Base-by-base conservation (phyloP, 805 yeast genomes). In the Candida multigemmis region DNA sequence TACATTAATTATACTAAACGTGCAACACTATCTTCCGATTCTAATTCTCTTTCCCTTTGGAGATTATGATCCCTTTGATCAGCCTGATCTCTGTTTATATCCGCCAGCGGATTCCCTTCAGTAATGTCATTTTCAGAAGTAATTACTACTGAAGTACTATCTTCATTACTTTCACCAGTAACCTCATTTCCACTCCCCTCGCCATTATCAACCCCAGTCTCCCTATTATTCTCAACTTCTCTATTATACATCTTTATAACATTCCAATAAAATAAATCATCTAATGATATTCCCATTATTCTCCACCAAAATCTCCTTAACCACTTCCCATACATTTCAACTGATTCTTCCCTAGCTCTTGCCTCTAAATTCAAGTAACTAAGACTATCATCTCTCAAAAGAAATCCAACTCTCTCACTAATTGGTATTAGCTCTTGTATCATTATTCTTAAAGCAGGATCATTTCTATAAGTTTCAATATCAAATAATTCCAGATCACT, bases 261-360 rank as follows among this genome's bases (percentile, higher is more conserved):
- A 10, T 68, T 71, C 56, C 73, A 67, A 44, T 71, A 57, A 40
- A 60, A 64, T 28, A 77, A 38, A 34, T 76, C 74, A 6, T 45
- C 37, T 25, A 42, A 55, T 3, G 63, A 40, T 19, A 77, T 58
- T 1, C 81, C 79, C 77, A 77, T 70, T 4, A 70, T 14, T 21
- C 44, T 46, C 79, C 81, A 76, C 44, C 70, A 70, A 0, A 66
- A 10, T 34, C 38, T 40, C 46, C 53, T 48, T 38, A 56, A 35
- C 25, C 45, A 6, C 18, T 35, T 31, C 11, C 53, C 43, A 44
- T 47, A 58, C 33, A 45, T 68, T 18, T 34, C 28, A 10, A 50
- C 38, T 4, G 74, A 60, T 4, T 48, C 35, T 16, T 50, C 53
- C 16, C 44, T 55, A 0, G 77, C 80, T 10, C 46, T 35, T 7